Conservation (phyloP, 148 eudicot genomes). For the Rhododendron vialii region DNA sequence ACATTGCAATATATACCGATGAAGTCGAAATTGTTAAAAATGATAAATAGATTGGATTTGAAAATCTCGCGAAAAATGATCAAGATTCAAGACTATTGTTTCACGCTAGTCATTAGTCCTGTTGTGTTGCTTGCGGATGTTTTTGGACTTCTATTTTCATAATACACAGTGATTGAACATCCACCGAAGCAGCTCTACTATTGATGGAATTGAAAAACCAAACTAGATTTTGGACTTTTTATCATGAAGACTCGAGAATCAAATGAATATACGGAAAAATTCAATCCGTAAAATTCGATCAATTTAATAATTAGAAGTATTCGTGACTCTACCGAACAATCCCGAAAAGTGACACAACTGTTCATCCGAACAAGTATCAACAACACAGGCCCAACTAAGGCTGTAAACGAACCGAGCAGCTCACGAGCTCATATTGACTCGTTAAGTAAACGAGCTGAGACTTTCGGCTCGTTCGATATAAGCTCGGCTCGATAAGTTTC, state of each 20-base stretch:
- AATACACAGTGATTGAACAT: not conserved
- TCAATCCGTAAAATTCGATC: not conserved
- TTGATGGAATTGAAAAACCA: not conserved
- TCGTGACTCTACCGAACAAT: not conserved
- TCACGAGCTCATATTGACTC: too few relatives aligned
- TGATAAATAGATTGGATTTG: not conserved
- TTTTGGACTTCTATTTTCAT: not conserved
- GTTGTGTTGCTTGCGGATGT: not conserved
- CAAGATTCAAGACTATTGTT: not conserved
- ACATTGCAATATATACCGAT: not conserved
- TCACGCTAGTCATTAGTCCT: not conserved
- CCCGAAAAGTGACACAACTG: not conserved
- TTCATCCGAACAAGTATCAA: not conserved
- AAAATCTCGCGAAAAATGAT: not conserved
- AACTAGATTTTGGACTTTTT: not conserved
- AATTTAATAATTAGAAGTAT: not conserved
- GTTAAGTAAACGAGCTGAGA: too few relatives aligned
- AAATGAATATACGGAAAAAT: not conserved
- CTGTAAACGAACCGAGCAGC: too few relatives aligned
- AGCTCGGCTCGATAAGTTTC: too few relatives aligned
- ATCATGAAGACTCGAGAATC: not conserved
- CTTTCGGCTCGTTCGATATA: too few relatives aligned
- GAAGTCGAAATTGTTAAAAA: not conserved
- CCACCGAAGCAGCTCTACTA: too few relatives aligned
- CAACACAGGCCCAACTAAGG: not conserved